phyloP scores from a whole-genome alignment of 139 green algal species.

The Coelastrella sp. region DNA sequence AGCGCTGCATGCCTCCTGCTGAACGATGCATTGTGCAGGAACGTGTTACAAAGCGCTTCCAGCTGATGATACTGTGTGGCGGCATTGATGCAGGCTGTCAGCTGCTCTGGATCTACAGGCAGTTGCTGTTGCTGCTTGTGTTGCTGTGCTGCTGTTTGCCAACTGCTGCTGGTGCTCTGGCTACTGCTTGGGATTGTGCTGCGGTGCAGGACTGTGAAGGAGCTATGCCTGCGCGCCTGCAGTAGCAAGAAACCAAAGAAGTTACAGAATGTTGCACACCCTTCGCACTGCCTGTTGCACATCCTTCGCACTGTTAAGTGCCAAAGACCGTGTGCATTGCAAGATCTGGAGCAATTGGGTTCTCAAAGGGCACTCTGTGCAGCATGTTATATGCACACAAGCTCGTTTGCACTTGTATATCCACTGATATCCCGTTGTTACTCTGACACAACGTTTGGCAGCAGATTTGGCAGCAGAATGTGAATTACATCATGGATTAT shows the following conservation, averaged over 20 bases:
- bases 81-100: conserved; percentile 33
- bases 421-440: too few relatives aligned
- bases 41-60: conserved; percentile 22
- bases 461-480: too few relatives aligned
- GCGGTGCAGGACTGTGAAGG: not conserved
- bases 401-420: too few relatives aligned
- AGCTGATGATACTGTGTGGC: conserved; percentile 5
- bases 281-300: too few relatives aligned
- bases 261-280: too few relatives aligned
- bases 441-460: too few relatives aligned
- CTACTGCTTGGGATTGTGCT: conserved; percentile 5
- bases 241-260: not conserved
- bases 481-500: too few relatives aligned
- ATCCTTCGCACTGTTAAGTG: too few relatives aligned
- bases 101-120: not conserved
- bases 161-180: conserved; percentile 14
- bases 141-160: not conserved
- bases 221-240: not conserved
- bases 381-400: too few relatives aligned
- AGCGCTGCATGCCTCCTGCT: conserved; percentile 12
- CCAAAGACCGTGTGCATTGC: too few relatives aligned
- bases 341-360: too few relatives aligned
- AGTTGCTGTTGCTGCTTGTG: not conserved
- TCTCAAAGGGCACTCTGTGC: too few relatives aligned
- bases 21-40: conserved; percentile 17